Evolutionary conservation across 192 early-diverging fungal species (phyloP), one percentile per base, ranked within the genome.

Genomic region (Linnemannia exigua): DNA sequence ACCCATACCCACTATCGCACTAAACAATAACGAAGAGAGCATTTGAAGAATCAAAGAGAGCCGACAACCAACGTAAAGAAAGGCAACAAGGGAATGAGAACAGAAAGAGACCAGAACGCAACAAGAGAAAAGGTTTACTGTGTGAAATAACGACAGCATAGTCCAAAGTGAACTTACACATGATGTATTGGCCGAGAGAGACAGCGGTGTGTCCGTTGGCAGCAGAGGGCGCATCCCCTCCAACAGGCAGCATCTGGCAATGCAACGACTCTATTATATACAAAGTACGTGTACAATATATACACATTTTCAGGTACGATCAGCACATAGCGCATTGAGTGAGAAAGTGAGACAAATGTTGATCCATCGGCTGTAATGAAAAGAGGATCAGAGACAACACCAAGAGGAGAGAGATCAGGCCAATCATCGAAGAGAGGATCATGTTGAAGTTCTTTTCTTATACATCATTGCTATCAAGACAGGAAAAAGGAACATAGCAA

Each of bases 151-250:
- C 7, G 11, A 54, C 22, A 14, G 15, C 33, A 17, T 7, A 17
- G 41, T 11, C 19, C 15, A 16, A 47, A 3, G 31, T 35, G 25
- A 25, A 68, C 84, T 79, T 87, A 90, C 89, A 75, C 61, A 89
- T 84, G 25, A 92, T 81, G 68, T 89, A 84, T 50, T 88, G 81
- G 4, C 87, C 87, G 16, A 92, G 77, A 33, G 88, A 74, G n/a
- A 89, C 88, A 41, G 88, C 88, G 5, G 89, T 80, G 61, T 91
- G 85, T 48, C 82, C 77, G 47, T 44, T 90, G 67, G 85, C 72
- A 16, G 82, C 81, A 8, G 70, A 68, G 12, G 91, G 91, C 8
- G 81, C 72, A 69, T 91, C 86, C 5, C 91, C 91, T 5, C 86
- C 75, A 44, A 89, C 72, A 38, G 76, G 76, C 38, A 90, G 61